Conservation (phyloP, 129 eudicot species). For the Ambrosia artemisiifolia region DNA sequence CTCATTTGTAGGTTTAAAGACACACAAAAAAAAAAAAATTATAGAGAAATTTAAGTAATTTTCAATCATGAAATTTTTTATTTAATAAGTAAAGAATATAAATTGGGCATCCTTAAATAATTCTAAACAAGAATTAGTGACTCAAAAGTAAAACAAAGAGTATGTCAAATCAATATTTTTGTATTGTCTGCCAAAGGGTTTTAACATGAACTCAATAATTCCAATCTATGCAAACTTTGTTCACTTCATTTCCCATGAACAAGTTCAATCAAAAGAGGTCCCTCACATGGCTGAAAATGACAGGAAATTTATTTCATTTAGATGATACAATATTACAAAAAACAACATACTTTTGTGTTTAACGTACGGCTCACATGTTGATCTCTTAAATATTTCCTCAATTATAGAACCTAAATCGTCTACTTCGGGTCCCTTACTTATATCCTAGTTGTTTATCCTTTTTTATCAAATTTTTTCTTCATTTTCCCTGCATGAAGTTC, state of each 20-base stretch:
- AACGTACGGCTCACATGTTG: slow-evolving; percentile 21
- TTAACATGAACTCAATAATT: background rate
- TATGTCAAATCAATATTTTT: slow-evolving; percentile 5
- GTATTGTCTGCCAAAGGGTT: slow-evolving; percentile 9
- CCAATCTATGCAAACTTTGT: slow-evolving; percentile 1
- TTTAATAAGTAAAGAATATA: background rate
- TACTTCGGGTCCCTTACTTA: slow-evolving; percentile 3
- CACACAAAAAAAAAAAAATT: too few relatives aligned
- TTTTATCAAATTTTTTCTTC: background rate
- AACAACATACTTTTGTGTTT: slow-evolving; percentile 26
- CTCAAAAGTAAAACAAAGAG: background rate
- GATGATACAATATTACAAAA: slow-evolving; percentile 25
- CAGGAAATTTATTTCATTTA: slow-evolving; percentile 16
- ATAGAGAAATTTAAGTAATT: background rate
- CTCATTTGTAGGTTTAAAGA: background rate
- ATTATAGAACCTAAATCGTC: slow-evolving; percentile 19
- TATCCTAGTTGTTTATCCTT: slow-evolving; percentile 4
- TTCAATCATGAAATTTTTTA: background rate
- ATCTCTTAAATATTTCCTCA: slow-evolving; percentile 15
- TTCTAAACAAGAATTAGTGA: background rate
- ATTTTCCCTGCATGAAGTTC: background rate
- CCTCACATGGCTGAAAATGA: slow-evolving; percentile 31
- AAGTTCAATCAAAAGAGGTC: slow-evolving; percentile 18
- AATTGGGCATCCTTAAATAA: background rate
- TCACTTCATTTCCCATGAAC: slow-evolving; percentile 8